These are phyloP conservation scores for Lepidium didymum DNA, from an alignment of 345 rosid genomes.

Conservation along the genomic window DNA sequence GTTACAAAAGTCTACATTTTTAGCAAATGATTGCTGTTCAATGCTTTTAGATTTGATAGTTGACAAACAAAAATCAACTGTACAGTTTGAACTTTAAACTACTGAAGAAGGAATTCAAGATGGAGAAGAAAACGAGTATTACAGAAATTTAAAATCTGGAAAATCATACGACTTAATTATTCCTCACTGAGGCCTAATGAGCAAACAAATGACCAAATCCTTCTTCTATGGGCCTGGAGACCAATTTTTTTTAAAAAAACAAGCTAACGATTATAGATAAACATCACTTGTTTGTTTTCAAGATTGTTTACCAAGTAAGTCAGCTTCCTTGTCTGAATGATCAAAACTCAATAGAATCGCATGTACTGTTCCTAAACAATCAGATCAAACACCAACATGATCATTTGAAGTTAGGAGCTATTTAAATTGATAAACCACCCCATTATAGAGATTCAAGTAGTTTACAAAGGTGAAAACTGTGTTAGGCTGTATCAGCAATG, in stretches of 20 bases:
- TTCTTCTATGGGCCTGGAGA: not conserved
- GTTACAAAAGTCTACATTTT: no score
- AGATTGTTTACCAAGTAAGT: no score
- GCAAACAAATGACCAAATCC: not conserved
- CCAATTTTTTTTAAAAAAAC: no score
- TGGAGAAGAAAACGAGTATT: not conserved
- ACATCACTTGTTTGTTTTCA: no score
- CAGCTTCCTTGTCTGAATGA: no score
- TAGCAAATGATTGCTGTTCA: no score
- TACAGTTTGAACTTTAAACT: not conserved
- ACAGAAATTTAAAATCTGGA: not conserved
- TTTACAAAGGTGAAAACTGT: not conserved
- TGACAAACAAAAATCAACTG: not conserved
- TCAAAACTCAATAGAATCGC: no score
- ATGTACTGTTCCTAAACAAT: no score
- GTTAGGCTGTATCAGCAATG: not conserved
- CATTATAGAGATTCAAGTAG: not conserved
- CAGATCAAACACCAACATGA: not conserved
- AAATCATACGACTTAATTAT: not conserved
- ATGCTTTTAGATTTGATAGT: not conserved
- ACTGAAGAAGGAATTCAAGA: not conserved
- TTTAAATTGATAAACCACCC: not conserved
- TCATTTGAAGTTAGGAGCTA: not conserved
- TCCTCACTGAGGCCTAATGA: not conserved
- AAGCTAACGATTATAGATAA: no score